These are phyloP conservation scores for Malassezia arunalokei DNA, from an alignment of 1,284 basidiomycete genomes.

Conservation along the genomic window DNA sequence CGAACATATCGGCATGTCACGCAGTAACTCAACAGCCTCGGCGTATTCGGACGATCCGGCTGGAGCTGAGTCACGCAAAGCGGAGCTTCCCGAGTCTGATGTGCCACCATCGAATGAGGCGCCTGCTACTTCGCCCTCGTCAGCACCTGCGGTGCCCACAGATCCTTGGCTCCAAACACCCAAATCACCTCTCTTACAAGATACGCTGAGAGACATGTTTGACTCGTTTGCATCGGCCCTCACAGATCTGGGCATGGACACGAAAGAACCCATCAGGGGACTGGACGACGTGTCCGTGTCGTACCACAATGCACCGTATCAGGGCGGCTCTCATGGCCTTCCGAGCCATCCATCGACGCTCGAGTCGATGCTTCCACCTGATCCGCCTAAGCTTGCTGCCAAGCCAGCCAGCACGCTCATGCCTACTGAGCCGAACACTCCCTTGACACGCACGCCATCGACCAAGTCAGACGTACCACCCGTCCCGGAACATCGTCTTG, in stretches of 20 bases:
- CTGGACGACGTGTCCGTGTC: slow-evolving; percentile 2
- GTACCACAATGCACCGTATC: slow-evolving; percentile 4
- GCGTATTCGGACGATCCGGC: too few relatives aligned
- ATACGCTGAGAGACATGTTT: background rate
- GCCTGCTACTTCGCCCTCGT: too few relatives aligned
- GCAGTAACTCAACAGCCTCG: too few relatives aligned
- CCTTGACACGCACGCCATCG: background rate
- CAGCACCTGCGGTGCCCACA: too few relatives aligned
- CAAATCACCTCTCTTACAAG: background rate
- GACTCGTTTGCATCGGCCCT: slow-evolving; percentile 14
- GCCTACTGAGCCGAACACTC: background rate
- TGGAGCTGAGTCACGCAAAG: too few relatives aligned
- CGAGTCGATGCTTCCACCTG: slow-evolving; percentile 6
- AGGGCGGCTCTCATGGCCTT: slow-evolving; percentile 3
- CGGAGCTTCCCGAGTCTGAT: too few relatives aligned
- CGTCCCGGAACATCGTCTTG: background rate
- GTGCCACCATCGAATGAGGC: too few relatives aligned
- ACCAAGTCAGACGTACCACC: background rate
- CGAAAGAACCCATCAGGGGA: background rate
- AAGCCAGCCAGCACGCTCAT: background rate
- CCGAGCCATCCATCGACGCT: slow-evolving; percentile 1
- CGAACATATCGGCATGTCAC: too few relatives aligned
- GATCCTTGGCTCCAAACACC: background rate
- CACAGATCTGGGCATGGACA: slow-evolving; percentile 13
- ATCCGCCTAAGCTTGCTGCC: background rate